Base-by-base conservation (phyloP, 192 early-diverging fungal genomes). In the Linnemannia schmuckeri region DNA sequence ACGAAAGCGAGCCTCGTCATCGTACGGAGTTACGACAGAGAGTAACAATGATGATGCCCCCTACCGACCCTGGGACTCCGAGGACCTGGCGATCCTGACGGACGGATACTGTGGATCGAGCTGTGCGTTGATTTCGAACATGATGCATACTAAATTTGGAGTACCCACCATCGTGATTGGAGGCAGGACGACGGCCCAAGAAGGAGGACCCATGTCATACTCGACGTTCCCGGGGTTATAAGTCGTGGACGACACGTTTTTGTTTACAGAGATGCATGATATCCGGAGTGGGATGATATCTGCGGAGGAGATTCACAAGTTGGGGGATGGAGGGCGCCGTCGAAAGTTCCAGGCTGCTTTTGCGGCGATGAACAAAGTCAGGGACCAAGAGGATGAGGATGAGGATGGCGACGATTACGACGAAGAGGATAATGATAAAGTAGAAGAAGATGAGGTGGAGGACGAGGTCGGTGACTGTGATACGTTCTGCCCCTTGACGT, bases 31-130 rank as follows among this genome's bases (percentile, higher is more conserved):
- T 12, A 35, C 30, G 3, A 15, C 8, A 12, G 30, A 33, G 30
- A 20, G 38, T 5, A 37, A 55, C n/a, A 35, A 72, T 8, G 22
- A 37, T 0, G 61, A 18, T 13, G 2, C 33, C 10, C 20, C 12
- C 8, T 85, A 85, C 42, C 73, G 72, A 10, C 82, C 82, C 12
- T 85, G 82, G 77, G 69, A 85, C 46, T 69, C 82, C 15, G 77
- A 79, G 42, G 72, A 75, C 52, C 30, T 85, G 37, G 82, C 49
- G 0, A 85, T 85, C 47, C 74, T 85, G 6, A 85, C 73, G 2
- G 77, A 85, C 37, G 77, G 77, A 6, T 85, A 85, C 41, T 85
- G 82, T 76, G 82, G 82, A 1, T 85, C 82, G 35, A 79, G 66
- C 66, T 79, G 82, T 22, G 78, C 78, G 17, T 55, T 85, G 52